These are phyloP conservation scores for Beta lomatogona DNA, from an alignment of 179 eudicot species.

Conservation along the genomic window DNA sequence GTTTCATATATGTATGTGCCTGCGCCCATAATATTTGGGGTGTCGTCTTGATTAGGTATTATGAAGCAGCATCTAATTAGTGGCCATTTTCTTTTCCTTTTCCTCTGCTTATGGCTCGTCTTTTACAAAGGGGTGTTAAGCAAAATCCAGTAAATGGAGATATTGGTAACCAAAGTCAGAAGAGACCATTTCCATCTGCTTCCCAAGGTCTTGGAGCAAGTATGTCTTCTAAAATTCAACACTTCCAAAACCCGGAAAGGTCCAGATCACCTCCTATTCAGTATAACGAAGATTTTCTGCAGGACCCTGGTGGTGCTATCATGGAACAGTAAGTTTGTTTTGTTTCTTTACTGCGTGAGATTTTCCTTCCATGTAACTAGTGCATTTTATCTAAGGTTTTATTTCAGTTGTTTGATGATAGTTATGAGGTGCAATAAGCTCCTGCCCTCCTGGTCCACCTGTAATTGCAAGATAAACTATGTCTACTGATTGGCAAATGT, in stretches of 20 bases:
- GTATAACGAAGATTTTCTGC: constrained; percentile 31
- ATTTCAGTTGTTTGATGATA: background rate
- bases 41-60: background rate
- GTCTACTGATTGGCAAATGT: background rate
- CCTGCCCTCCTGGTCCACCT: background rate
- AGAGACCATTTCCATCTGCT: constrained; percentile 24
- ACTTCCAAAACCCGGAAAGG: constrained; percentile 23
- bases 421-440: background rate
- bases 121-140: constrained; percentile 25
- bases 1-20: too few species aligned
- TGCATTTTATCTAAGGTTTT: background rate
- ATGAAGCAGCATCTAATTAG: constrained; percentile 10
- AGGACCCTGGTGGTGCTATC: constrained; percentile 20
- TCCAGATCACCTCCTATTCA: constrained; percentile 33
- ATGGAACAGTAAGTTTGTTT: constrained; percentile 25
- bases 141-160: constrained; percentile 24
- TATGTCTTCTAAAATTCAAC: constrained; percentile 27
- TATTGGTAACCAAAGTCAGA: constrained; percentile 23
- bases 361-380: background rate
- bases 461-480: background rate
- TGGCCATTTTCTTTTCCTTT: constrained; percentile 12
- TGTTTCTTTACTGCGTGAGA: background rate
- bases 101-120: constrained; percentile 14
- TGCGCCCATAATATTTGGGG: background rate
- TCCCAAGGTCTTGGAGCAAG: constrained; percentile 9